Percentiles rank a stretch among this genome's conserved stretches.
These are phyloP conservation scores for Ceratobasidium sp. DNA, from an alignment of 1,284 basidiomycete genomes.

Conservation along the genomic window DNA sequence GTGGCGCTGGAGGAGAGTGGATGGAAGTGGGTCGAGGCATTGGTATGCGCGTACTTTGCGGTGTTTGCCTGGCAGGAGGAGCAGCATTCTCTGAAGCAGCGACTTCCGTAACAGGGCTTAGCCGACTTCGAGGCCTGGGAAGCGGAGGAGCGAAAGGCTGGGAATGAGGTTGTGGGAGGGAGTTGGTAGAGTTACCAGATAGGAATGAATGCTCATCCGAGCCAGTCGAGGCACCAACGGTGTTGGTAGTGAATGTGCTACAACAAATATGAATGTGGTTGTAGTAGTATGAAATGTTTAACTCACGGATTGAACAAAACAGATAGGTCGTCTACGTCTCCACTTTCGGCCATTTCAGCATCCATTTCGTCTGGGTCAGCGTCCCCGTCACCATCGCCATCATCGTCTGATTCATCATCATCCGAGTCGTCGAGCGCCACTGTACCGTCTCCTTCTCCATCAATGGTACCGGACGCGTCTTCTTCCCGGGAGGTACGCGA, in stretches of 20 bases:
- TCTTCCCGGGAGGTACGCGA: constrained; percentile 35
- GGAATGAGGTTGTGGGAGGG: constrained; percentile 60
- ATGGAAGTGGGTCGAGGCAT: constrained; percentile 39
- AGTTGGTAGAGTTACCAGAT: constrained; percentile 47
- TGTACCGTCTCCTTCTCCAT: constrained; percentile 48
- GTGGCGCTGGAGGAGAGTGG: constrained; percentile 41
- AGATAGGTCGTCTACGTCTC: constrained; percentile 33
- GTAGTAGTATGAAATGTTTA: background rate
- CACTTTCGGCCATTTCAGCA: constrained; percentile 38
- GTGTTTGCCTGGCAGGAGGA: constrained; percentile 25
- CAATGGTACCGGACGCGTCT: constrained; percentile 40
- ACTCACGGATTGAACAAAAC: constrained; percentile 70
- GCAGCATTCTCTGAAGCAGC: constrained; percentile 36
- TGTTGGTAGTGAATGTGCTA: constrained; percentile 58
- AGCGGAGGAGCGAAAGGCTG: constrained; percentile 58
- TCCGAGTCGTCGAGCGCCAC: constrained; percentile 44
- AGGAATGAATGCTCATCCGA: constrained; percentile 44
- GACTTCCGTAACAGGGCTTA: constrained; percentile 73
- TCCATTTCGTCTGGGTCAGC: constrained; percentile 48
- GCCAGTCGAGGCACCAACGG: constrained; percentile 45
- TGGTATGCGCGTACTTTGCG: constrained; percentile 20
- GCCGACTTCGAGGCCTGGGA: constrained; percentile 58
- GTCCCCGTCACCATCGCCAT: constrained; percentile 63
- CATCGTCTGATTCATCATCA: constrained; percentile 61
- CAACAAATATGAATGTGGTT: constrained; percentile 32